Evolutionary conservation across 2,329 filamentous ascomycete genomes (phyloP).

Genomic region (Calonectria hawksworthii): DNA sequence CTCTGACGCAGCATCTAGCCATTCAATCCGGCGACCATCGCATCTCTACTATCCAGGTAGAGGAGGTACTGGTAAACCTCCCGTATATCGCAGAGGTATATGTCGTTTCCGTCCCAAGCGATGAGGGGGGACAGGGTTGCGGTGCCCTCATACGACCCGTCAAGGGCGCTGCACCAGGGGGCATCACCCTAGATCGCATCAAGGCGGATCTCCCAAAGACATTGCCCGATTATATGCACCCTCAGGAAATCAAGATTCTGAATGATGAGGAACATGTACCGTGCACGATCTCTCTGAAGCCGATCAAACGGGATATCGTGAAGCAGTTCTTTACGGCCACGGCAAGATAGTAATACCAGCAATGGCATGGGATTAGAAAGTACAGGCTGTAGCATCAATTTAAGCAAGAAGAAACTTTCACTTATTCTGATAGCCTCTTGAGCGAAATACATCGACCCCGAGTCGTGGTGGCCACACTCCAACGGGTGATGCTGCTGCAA

Average conservation of each 20-base stretch:
- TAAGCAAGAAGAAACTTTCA: neutral
- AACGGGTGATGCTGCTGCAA: too few relatives aligned
- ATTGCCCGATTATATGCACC: slow-evolving; percentile 33
- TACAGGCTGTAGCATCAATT: neutral
- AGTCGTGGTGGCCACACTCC: too few relatives aligned
- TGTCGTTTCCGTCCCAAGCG: slow-evolving; percentile 36
- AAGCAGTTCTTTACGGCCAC: neutral
- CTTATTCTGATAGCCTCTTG: neutral
- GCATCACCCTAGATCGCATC: slow-evolving; percentile 24
- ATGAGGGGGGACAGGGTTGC: slow-evolving; percentile 34
- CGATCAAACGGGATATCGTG: neutral
- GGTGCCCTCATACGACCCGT: slow-evolving; percentile 36
- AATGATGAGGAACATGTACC: neutral
- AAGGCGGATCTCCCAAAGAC: slow-evolving; percentile 26
- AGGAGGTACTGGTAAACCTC: slow-evolving; percentile 31
- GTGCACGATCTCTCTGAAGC: neutral
- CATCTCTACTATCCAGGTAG: slow-evolving; percentile 35
- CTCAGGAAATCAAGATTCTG: slow-evolving; percentile 32
- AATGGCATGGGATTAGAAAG: neutral
- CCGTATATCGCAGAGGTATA: slow-evolving; percentile 38
- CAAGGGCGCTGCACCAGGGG: neutral
- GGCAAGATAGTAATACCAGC: neutral
- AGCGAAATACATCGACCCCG: neutral
- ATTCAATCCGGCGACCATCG: slow-evolving; percentile 17
- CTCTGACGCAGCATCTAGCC: slow-evolving; percentile 7